A percentile compares a stretch with the other conserved stretches of the same genome.
Conservation (phyloP, 148 eudicot genomes). For the Pouteria glomerata region DNA sequence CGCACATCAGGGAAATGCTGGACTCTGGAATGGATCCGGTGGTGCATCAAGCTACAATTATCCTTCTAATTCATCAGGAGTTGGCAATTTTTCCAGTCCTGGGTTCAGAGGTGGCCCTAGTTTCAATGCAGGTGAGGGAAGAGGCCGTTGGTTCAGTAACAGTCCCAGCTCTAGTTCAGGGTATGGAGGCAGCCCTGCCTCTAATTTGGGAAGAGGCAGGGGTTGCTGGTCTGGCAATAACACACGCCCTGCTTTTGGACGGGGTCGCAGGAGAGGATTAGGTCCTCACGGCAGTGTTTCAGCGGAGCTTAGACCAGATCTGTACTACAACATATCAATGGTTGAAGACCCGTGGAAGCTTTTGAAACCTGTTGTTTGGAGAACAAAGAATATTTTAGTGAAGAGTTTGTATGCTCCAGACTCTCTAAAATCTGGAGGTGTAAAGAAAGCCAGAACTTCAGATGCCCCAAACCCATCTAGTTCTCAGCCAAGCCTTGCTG, state of each 20-base stretch:
- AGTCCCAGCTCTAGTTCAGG: slow-evolving; percentile 35
- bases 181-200: slow-evolving; percentile 24
- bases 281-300: slow-evolving; percentile 23
- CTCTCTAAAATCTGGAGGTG: slow-evolving; percentile 8
- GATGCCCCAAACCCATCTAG: slow-evolving; percentile 13
- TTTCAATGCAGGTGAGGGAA: slow-evolving; percentile 26
- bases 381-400: slow-evolving; percentile 4
- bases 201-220: slow-evolving; percentile 37
- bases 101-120: slow-evolving; percentile 30
- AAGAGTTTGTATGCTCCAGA: slow-evolving; percentile 13
- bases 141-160: slow-evolving; percentile 24
- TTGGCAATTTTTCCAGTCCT: slow-evolving; percentile 15
- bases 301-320: slow-evolving; percentile 25
- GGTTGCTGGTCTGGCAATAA: slow-evolving; percentile 28
- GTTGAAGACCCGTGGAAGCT: slow-evolving; percentile 63
- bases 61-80: slow-evolving; percentile 15
- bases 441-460: slow-evolving; percentile 40
- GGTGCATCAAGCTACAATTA: slow-evolving; percentile 3
- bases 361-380: slow-evolving; percentile 54
- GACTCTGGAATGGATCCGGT: slow-evolving; percentile 11
- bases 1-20: slow-evolving; percentile 26
- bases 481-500: slow-evolving; percentile 61
- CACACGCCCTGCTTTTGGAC: slow-evolving; percentile 26
- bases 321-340: slow-evolving; percentile 50
- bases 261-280: slow-evolving; percentile 37